Conservation (phyloP, 2,329 filamentous ascomycete species). For the Colletotrichum karsti region DNA sequence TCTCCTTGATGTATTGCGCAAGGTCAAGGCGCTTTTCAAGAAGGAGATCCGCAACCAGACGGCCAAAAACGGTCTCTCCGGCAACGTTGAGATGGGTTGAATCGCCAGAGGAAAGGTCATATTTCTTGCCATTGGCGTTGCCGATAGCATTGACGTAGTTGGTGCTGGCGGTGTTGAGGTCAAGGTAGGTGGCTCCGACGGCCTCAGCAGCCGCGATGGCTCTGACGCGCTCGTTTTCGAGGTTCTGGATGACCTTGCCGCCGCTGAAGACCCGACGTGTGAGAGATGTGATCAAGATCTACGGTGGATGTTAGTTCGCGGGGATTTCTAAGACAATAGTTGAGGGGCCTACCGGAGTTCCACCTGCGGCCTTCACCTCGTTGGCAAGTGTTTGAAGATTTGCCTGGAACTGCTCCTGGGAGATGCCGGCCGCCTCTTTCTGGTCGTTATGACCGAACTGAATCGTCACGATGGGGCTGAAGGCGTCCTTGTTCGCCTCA, state of each 20-base stretch:
- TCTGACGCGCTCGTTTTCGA: constrained; percentile 53
- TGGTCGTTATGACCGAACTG: constrained; percentile 73
- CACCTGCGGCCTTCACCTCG: constrained; percentile 53
- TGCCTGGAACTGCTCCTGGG: constrained; percentile 54
- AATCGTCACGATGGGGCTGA: constrained; percentile 36
- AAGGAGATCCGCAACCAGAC: constrained; percentile 63
- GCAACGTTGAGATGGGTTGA: constrained; percentile 64
- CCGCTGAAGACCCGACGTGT: constrained; percentile 58
- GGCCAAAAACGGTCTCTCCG: constrained; percentile 64
- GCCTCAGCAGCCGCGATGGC: constrained; percentile 57
- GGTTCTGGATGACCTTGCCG: constrained; percentile 55
- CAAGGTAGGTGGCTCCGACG: constrained; percentile 48
- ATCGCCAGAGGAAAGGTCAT: constrained; percentile 56
- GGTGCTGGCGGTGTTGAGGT: constrained; percentile 60
- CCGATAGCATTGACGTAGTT: constrained; percentile 63
- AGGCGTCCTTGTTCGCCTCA: constrained; percentile 41
- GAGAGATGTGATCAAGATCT: constrained; percentile 55
- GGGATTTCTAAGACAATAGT: neutral
- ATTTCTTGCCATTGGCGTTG: constrained; percentile 49
- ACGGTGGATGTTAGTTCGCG: constrained; percentile 48
- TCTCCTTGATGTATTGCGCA: constrained; percentile 34
- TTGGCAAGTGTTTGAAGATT: constrained; percentile 59
- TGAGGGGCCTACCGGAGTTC: constrained; percentile 45
- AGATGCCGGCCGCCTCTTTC: constrained; percentile 56
- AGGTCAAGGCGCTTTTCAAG: constrained; percentile 37